Evolutionary conservation across 129 eudicot genomes (phyloP), one percentile per base, ranked within the genome.

Genomic region (Saposhnikovia divaricata): DNA sequence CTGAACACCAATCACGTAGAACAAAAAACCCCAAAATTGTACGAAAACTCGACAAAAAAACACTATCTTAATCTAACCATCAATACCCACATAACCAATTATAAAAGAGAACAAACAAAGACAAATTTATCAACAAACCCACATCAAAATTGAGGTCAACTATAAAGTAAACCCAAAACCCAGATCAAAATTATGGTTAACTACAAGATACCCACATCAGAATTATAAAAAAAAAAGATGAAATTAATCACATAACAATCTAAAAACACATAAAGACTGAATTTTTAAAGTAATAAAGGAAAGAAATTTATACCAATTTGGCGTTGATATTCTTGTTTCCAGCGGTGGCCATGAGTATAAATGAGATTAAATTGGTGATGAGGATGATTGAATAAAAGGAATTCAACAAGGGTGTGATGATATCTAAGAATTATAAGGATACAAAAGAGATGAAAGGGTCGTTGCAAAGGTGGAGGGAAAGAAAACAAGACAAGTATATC

Each of bases 301-400:
- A 74, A 3, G 40, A 51, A 45, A 46, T 34, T 7, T 9, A n/a
- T 61, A 74, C 78, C 78, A 74, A 74, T 74, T 74, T 74, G 61
- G 78, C 78, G 61, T 74, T 74, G 43, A 74, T 45, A 47, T 46
- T 74, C 61, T 74, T 74, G 78, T 74, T 74, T 46, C 61, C 78
- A 11, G n/a, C 40, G 14, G 78, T 74, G 40, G 78, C 78, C 78
- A 74, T 74, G 43, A 16, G 40, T 74, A 9, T 2, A 57, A 2
- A 2, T 6, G 66, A 57, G 9, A 10, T 8, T 23, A 4, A 66
- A 28, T 66, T 0, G 8, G 40, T 13, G 59, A 74, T 23, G 19
- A 23, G 44, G 43, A 42, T 43, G 37, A 53, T 57, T 57, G 31
- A 59, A 59, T 3, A 59, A 59, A 59, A n/a, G 15, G 66, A 25